phyloP scores from a whole-genome alignment of 306 rosid genomes.

The Nissolia schottii region DNA sequence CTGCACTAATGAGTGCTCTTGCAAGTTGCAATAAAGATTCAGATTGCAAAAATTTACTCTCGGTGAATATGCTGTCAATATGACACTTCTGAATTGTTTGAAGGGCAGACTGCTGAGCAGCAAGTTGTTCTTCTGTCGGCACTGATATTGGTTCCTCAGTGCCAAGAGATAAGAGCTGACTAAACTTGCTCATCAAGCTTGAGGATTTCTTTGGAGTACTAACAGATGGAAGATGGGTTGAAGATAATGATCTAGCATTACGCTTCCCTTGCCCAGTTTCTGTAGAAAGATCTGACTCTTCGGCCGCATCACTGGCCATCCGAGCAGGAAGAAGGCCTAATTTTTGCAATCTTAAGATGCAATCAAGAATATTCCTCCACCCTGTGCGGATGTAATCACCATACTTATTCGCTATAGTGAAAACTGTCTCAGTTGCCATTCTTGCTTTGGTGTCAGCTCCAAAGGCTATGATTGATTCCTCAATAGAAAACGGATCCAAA shows the following conservation, averaged over 20 bases:
- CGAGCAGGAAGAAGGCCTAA: constrained; percentile 90
- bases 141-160: constrained; percentile 81
- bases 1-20: constrained; percentile 74
- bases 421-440: constrained; percentile 91
- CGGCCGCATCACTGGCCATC: constrained; percentile 82
- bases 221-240: constrained; percentile 53
- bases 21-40: constrained; percentile 87
- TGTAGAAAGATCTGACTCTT: constrained; percentile 69
- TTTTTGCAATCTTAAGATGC: constrained; percentile 81
- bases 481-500: constrained; percentile 64
- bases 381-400: constrained; percentile 88
- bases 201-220: constrained; percentile 82
- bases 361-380: constrained; percentile 94
- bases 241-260: constrained; percentile 53
- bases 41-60: constrained; percentile 91
- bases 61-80: constrained; percentile 80
- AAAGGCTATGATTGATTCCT: constrained; percentile 78
- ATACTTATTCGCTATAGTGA: constrained; percentile 82
- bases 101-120: constrained; percentile 80
- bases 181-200: constrained; percentile 89
- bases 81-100: constrained; percentile 86
- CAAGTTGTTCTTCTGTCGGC: constrained; percentile 83
- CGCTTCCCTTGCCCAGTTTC: constrained; percentile 66
- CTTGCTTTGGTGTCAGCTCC: constrained; percentile 86
- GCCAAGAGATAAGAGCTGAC: constrained; percentile 90